phyloP scores from a whole-genome alignment of 1,284 basidiomycete species.

The Cryptococcus sp. region DNA sequence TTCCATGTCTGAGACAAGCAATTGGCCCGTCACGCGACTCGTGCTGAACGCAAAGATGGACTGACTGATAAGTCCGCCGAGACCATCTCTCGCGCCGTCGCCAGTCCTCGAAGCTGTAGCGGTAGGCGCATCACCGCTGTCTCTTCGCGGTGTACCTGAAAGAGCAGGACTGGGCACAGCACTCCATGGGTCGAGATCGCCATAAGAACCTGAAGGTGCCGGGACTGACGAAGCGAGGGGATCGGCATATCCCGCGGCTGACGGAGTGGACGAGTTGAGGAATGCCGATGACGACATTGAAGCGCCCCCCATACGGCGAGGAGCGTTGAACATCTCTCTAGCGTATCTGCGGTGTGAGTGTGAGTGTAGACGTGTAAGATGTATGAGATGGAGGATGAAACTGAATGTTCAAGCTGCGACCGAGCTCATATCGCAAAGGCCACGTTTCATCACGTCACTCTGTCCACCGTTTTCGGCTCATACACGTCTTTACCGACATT shows the following conservation, averaged over 20 bases:
- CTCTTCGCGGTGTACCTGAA: conserved; percentile 22
- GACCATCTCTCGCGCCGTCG: conserved; percentile 17
- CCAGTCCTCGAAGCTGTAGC: conserved; percentile 2
- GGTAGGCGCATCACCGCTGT: conserved; percentile 11
- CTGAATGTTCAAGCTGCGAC: too few species aligned
- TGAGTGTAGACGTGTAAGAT: not conserved
- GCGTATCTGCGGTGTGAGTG: not conserved
- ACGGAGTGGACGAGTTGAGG: conserved; percentile 16
- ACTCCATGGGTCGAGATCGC: conserved; percentile 84
- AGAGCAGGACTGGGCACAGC: conserved; percentile 66
- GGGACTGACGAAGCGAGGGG: conserved; percentile 39
- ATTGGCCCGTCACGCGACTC: not conserved
- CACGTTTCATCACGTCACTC: conserved; percentile 5
- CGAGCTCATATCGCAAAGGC: not conserved
- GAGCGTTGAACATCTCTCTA: conserved; percentile 45
- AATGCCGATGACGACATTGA: conserved; percentile 26
- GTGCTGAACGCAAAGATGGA: not conserved
- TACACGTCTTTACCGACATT: not conserved
- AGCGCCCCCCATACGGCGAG: conserved; percentile 27
- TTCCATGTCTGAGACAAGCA: not conserved
- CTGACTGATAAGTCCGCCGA: conserved; percentile 40
- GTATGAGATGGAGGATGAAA: not conserved
- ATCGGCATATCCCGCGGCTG: conserved; percentile 26
- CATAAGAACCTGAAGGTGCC: conserved; percentile 43
- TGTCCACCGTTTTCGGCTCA: not conserved